Base-by-base conservation (phyloP, 2,329 filamentous ascomycete species). In the Fusarium tricinctum region DNA sequence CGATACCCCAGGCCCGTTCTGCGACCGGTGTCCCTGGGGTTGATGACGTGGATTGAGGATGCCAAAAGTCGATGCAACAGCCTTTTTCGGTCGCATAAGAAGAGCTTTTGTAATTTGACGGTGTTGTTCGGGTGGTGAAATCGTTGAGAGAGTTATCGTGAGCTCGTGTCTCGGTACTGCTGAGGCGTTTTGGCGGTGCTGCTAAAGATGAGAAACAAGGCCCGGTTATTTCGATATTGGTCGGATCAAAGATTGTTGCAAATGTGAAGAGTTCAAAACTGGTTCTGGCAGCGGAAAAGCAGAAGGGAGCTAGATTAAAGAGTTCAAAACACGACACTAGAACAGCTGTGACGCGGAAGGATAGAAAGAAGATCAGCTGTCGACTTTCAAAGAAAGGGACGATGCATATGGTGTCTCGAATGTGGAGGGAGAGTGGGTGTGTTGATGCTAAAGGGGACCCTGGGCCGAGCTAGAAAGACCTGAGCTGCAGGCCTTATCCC, bases 341-440 rank as follows among this genome's bases (percentile, higher is more conserved):
- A 70, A 69, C 60, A 26, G 42, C 47, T 64, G 55, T 63, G 60
- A 67, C 71, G 62, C 62, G 65, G 63, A 68, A 66, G 58, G 68
- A 71, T 58, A 60, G 65, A 73, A 66, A 68, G 50, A 69, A 52
- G 60, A 71, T 71, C 58, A 72, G 59, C 48, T 59, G 64, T 66
- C 61, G 69, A 63, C 63, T 70, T 68, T 60, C 53, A 66, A 66
- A 62, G 60, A 61, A 69, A 60, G 59, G 68, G 71, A 66, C 75
- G 75, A 72, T 73, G 72, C 71, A 73, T 71, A 70, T 74, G 57
- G 70, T 76, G 76, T 78, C 76, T 78, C 76, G 72, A 73, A 73
- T 72, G 66, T 67, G 73, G 71, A 76, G 70, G 71, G 59, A 63
- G 66, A 66, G 60, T 68, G 66, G 58, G 59, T 66, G 66, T 53